Percentiles rank a stretch among this genome's conserved stretches.
Evolutionary conservation across 495 filamentous ascomycete species (phyloP).

Genomic region (Platismatia glauca): DNA sequence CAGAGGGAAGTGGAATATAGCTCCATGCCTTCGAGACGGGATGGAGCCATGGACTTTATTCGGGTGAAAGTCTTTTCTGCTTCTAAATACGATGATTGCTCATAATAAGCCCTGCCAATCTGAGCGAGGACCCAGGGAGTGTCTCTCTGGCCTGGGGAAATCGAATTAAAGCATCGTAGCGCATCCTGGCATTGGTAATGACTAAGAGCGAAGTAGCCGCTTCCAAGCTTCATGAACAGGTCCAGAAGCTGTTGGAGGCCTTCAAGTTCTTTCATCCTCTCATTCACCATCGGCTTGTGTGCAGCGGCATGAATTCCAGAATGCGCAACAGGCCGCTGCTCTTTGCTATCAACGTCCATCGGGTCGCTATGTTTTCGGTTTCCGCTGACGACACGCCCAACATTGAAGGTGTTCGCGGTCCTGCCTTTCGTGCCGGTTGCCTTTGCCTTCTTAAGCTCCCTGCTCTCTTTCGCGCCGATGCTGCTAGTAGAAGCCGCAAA

Average conservation of each 20-base stretch:
- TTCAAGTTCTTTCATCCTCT: constrained; percentile 59
- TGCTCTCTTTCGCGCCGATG: constrained; percentile 47
- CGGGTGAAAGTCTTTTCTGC: constrained; percentile 77
- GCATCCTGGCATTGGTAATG: constrained; percentile 73
- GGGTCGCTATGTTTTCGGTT: constrained; percentile 62
- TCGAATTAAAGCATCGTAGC: constrained; percentile 55
- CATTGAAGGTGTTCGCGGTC: constrained; percentile 47
- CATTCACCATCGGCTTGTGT: constrained; percentile 30
- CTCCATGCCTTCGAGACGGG: constrained; percentile 86
- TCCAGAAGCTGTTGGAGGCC: constrained; percentile 69
- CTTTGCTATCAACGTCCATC: constrained; percentile 58
- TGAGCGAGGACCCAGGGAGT: constrained; percentile 93
- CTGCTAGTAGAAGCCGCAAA: constrained; percentile 33
- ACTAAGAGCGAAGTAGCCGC: constrained; percentile 63
- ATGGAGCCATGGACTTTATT: constrained; percentile 65
- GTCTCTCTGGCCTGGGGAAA: constrained; percentile 70
- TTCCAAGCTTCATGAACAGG: constrained; percentile 73
- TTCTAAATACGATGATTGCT: constrained; percentile 72
- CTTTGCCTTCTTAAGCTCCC: constrained; percentile 71
- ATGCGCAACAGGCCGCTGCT: constrained; percentile 32
- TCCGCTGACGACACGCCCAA: constrained; percentile 79
- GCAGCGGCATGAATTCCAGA: constrained; percentile 21
- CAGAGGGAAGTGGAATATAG: constrained; percentile 95
- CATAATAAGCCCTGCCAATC: constrained; percentile 81
- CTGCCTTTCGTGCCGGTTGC: constrained; percentile 53